Evolutionary conservation across 2,329 filamentous ascomycete genomes (phyloP).

Genomic region (Neofusicoccum kwambonambiense): DNA sequence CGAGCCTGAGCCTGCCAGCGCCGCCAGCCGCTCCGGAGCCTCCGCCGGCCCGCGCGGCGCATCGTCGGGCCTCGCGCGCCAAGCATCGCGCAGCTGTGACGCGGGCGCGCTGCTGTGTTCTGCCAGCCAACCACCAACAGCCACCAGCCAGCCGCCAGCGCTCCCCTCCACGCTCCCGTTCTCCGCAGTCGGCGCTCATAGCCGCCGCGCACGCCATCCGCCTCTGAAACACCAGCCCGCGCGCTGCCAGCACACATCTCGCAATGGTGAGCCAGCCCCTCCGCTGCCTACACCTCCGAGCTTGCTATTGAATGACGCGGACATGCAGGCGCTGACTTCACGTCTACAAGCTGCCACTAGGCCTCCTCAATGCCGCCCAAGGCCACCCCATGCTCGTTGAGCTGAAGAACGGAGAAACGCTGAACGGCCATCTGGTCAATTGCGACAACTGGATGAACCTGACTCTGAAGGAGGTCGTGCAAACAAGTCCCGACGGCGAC

Average conservation of each 20-base stretch:
- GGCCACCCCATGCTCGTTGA: conserved; percentile 98
- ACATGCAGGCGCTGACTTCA: conserved; percentile 27
- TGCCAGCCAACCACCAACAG: neutral
- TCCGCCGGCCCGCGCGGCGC: neutral
- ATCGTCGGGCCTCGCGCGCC: neutral
- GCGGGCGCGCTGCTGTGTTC: neutral
- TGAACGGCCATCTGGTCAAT: conserved; percentile 92
- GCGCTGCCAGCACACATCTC: neutral
- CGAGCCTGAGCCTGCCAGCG: neutral
- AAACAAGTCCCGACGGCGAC: conserved; percentile 92
- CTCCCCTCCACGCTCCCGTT: neutral
- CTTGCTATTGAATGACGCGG: conserved; percentile 19
- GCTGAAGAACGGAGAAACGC: conserved; percentile 94
- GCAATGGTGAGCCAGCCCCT: conserved; percentile 19
- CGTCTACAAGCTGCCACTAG: conserved; percentile 58
- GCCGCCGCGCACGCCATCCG: neutral
- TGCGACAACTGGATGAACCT: conserved; percentile 99
- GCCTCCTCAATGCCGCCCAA: conserved; percentile 90
- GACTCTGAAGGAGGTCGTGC: conserved; percentile 93
- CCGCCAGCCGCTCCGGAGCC: neutral
- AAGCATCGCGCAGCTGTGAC: neutral
- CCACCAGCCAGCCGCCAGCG: neutral
- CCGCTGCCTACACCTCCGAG: neutral
- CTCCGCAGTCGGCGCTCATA: neutral
- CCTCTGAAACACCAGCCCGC: neutral